These are phyloP conservation scores for Penicillium sp. DNA, from an alignment of 2,329 filamentous ascomycete genomes.

Conservation along the genomic window DNA sequence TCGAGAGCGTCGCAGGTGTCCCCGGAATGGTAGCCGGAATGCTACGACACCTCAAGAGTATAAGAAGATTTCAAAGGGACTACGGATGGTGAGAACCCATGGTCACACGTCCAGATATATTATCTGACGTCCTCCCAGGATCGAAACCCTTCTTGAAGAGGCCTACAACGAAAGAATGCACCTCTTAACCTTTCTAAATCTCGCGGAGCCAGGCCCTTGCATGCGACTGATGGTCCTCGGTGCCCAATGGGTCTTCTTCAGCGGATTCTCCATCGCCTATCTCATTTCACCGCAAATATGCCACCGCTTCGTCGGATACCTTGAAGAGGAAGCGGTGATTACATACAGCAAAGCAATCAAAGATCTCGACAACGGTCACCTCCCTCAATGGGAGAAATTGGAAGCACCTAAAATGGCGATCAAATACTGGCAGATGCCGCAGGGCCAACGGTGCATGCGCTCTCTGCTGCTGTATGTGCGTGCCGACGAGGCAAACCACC, in stretches of 20 bases:
- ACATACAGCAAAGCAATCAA: slow-evolving; percentile 84
- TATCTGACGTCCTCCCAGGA: slow-evolving; percentile 50
- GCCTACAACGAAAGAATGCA: slow-evolving; percentile 93
- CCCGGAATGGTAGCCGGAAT: slow-evolving; percentile 94
- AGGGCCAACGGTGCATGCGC: slow-evolving; percentile 74
- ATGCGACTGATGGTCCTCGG: slow-evolving; percentile 88
- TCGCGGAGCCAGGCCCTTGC: slow-evolving; percentile 78
- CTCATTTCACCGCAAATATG: slow-evolving; percentile 80
- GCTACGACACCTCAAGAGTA: slow-evolving; percentile 77
- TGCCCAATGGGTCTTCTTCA: slow-evolving; percentile 95
- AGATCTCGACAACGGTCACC: slow-evolving; percentile 74
- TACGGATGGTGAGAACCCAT: slow-evolving; percentile 66
- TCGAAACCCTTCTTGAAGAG: slow-evolving; percentile 85
- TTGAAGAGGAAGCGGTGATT: slow-evolving; percentile 91
- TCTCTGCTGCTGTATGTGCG: slow-evolving; percentile 83
- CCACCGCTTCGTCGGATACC: slow-evolving; percentile 92
- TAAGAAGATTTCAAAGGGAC: slow-evolving; percentile 78
- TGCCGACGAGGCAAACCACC: slow-evolving; percentile 77
- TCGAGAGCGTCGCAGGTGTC: slow-evolving; percentile 87
- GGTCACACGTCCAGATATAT: background rate
- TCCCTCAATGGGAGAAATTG: slow-evolving; percentile 78
- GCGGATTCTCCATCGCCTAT: slow-evolving; percentile 83
- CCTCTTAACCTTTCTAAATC: slow-evolving; percentile 85
- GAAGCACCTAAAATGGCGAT: slow-evolving; percentile 79
- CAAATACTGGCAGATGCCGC: slow-evolving; percentile 87